Percentiles rank a stretch among this genome's conserved stretches.
Evolutionary conservation across 2,329 filamentous ascomycete species (phyloP).

Genomic region (Diplodia scrobiculata): DNA sequence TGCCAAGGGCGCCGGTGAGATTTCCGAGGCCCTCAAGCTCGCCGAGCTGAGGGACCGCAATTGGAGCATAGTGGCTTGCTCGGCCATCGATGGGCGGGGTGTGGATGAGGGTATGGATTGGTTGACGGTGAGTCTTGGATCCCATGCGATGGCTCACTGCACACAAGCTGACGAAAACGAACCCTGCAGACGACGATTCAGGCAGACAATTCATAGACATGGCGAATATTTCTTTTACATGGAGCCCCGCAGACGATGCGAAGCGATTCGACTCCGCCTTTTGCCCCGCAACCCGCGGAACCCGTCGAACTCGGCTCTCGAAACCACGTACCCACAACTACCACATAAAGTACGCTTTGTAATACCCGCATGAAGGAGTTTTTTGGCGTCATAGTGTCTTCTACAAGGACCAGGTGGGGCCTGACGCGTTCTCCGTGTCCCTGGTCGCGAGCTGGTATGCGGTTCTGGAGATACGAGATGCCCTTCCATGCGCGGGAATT

Average conservation of each 20-base stretch:
- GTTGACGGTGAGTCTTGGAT: conserved; percentile 71
- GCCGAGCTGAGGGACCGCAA: conserved; percentile 93
- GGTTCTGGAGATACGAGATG: not conserved
- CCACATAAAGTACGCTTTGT: conserved; percentile 11
- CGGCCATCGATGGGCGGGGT: conserved; percentile 90
- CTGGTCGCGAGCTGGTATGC: not conserved
- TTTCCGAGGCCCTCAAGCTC: conserved; percentile 86
- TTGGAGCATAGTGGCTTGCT: conserved; percentile 99
- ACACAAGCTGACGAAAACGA: not conserved
- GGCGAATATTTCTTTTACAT: not conserved
- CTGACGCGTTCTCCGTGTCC: not conserved
- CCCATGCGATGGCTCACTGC: not conserved
- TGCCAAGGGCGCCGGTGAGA: conserved; percentile 93
- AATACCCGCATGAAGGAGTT: conserved; percentile 29
- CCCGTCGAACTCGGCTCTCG: not conserved
- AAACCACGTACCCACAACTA: not conserved
- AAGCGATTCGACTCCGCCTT: conserved; percentile 6
- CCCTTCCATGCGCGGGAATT: not conserved
- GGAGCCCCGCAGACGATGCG: not conserved
- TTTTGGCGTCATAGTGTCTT: conserved; percentile 10
- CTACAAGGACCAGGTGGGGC: conserved; percentile 8
- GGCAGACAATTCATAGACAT: conserved; percentile 28
- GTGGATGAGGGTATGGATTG: conserved; percentile 99
- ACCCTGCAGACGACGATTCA: conserved; percentile 25
- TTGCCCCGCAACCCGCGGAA: not conserved